Evolutionary conservation across 106 monocot genomes (phyloP).

Genomic region (Alisma plantagoaquatica): DNA sequence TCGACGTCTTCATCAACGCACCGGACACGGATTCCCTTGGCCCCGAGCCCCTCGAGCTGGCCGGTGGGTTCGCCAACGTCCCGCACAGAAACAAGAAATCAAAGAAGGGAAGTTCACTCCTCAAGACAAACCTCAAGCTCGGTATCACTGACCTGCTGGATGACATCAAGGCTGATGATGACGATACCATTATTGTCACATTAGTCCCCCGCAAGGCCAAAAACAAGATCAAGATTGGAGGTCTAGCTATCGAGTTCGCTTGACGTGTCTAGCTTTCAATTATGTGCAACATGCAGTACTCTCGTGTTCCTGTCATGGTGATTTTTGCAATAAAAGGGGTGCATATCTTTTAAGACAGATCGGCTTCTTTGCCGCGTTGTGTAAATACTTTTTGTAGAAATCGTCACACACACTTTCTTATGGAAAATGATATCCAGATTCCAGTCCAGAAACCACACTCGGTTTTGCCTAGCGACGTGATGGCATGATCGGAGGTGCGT

Average conservation of each 20-base stretch:
- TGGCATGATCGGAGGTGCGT: too few relatives aligned
- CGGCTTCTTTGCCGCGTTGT: too few relatives aligned
- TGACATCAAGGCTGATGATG: conserved; percentile 13
- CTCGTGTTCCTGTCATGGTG: too few relatives aligned
- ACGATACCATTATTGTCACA: conserved; percentile 8
- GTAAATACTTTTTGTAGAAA: too few relatives aligned
- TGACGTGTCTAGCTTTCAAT: conserved; percentile 3
- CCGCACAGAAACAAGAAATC: conserved; percentile 18
- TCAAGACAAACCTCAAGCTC: background rate
- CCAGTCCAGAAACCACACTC: too few relatives aligned
- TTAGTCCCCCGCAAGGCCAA: conserved; percentile 7
- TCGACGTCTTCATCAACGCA: conserved; percentile 20
- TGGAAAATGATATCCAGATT: too few relatives aligned
- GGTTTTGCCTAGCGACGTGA: too few relatives aligned
- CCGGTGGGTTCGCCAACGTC: conserved; percentile 46
- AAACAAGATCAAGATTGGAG: conserved; percentile 1
- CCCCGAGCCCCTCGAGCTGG: conserved; percentile 29
- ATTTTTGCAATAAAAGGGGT: too few relatives aligned
- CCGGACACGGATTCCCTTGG: background rate
- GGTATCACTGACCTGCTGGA: conserved; percentile 14
- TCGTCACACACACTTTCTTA: too few relatives aligned
- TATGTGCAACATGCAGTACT: too few relatives aligned
- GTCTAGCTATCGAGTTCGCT: too few relatives aligned
- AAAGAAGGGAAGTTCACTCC: background rate
- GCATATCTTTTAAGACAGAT: too few relatives aligned